Base-by-base conservation (phyloP, 2,329 filamentous ascomycete species). In the Neocucurbitaria cava region DNA sequence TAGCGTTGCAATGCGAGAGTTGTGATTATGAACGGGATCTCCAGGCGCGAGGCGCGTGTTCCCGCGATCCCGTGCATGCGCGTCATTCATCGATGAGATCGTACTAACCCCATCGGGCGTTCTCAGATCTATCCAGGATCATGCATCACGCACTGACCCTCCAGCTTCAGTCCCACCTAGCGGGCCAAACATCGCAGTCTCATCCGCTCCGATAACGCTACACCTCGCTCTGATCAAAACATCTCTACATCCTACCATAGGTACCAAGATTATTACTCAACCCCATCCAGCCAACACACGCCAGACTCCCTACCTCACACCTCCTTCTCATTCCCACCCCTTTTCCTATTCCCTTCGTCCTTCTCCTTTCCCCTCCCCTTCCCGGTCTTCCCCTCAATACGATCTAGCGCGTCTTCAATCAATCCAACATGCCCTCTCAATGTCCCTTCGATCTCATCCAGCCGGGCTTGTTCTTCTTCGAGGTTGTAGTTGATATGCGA, bases 391-490 rank as follows among this genome's bases (percentile, higher is more conserved):
- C 74, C 74, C 53, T 81, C 79, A 13, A 81, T 56, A 5, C 78
- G 64, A 54, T 80, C 77, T 30, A 81, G 55, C 7, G 75, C 69
- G 39, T 80, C 79, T 55, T 81, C 78, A 26, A 81, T 81, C 31
- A 79, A 41, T 0, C 78, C 79, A 53, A 81, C 79, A 42, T 81
- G 79, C 0, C 78, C 79, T 52, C 79, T 56, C 26, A 80, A 56
- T 6, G 79, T 81, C 10, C 79, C 78, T 56, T 81, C 79, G 11
- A 82, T 71, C 50, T 81, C 78, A 46, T 81, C 78, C 59, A 80
- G 73, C 9, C 78, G 75, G 3, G 80, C 79, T 68, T 82, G 80
- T 59, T 79, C 75, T 56, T 82, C 78, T 66, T 80, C 75, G 4
- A 79, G 71, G 50, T 79, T 80, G 66, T 77, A 76, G 24, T 75